Percentiles rank a stretch among this genome's conserved stretches.
Evolutionary conservation across 2,329 filamentous ascomycete species (phyloP).

Genomic region (Albifimbria verrucaria): DNA sequence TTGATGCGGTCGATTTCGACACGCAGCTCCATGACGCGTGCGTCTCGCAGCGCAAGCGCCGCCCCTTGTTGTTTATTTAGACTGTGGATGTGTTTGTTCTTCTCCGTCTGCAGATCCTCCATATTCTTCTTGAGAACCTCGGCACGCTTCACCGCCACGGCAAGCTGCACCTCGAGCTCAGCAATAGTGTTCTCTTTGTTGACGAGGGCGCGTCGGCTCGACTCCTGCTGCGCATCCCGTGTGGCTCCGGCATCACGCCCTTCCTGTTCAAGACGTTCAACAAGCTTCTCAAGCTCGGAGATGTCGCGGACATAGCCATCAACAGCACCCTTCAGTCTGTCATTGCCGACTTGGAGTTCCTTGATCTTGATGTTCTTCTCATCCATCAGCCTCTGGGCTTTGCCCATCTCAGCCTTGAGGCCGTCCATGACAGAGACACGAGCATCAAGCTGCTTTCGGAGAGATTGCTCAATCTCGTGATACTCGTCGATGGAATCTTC

Average conservation of each 20-base stretch:
- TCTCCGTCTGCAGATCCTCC: constrained; percentile 29
- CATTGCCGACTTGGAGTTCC: constrained; percentile 48
- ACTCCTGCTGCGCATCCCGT: constrained; percentile 31
- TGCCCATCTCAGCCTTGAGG: constrained; percentile 39
- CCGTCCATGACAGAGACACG: constrained; percentile 49
- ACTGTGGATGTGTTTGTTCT: constrained; percentile 25
- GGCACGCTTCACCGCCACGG: constrained; percentile 34
- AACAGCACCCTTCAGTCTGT: constrained; percentile 48
- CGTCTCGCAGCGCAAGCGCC: constrained; percentile 49
- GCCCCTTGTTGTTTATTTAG: constrained; percentile 41
- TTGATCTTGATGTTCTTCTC: constrained; percentile 36
- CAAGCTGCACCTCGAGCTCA: constrained; percentile 43
- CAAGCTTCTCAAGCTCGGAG: constrained; percentile 48
- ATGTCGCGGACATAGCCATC: constrained; percentile 53
- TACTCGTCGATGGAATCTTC: constrained; percentile 59
- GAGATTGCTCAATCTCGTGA: constrained; percentile 50
- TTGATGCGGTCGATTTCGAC: constrained; percentile 47
- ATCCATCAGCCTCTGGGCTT: constrained; percentile 27
- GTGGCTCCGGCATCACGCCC: constrained; percentile 25
- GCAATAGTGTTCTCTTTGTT: constrained; percentile 33
- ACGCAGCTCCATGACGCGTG: constrained; percentile 45
- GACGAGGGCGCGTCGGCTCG: constrained; percentile 28
- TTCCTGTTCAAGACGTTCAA: constrained; percentile 43
- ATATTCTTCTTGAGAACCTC: constrained; percentile 37
- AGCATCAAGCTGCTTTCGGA: constrained; percentile 54